Evolutionary conservation across 2,329 filamentous ascomycete species (phyloP).

Genomic region (Helicocarpus griseus): DNA sequence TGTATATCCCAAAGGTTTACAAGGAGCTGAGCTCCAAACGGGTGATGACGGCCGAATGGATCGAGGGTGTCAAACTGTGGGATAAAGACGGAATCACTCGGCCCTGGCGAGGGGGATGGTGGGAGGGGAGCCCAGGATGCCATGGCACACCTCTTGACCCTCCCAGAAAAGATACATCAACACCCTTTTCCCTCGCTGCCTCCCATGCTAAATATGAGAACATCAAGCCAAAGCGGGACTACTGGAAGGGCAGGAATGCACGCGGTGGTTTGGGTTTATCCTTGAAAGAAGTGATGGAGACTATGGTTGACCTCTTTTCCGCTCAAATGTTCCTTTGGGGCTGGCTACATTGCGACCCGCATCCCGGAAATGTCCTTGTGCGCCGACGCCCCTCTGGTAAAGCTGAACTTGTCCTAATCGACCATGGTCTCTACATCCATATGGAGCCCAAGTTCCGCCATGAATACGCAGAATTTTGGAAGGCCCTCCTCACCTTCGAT

Average conservation of each 20-base stretch:
- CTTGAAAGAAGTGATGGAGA: conserved; percentile 83
- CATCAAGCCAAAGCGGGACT: conserved; percentile 69
- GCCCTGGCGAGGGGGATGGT: conserved; percentile 68
- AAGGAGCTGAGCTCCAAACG: conserved; percentile 70
- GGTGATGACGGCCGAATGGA: conserved; percentile 94
- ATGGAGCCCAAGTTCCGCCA: conserved; percentile 76
- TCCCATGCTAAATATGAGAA: conserved; percentile 35
- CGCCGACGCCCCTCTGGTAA: conserved; percentile 72
- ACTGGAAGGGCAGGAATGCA: conserved; percentile 63
- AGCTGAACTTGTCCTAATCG: conserved; percentile 86
- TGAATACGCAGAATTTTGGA: conserved; percentile 88
- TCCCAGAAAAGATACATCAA: conserved; percentile 30
- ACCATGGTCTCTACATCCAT: conserved; percentile 92
- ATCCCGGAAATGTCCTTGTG: conserved; percentile 95
- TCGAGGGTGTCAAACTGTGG: conserved; percentile 87
- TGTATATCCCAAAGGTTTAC: conserved; percentile 83
- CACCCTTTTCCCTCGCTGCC: conserved; percentile 20
- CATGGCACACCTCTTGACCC: conserved; percentile 53
- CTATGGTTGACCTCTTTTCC: conserved; percentile 93
- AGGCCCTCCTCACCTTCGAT: conserved; percentile 85
- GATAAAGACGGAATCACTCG: conserved; percentile 73
- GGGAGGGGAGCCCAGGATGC: conserved; percentile 68
- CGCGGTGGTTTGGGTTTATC: conserved; percentile 76
- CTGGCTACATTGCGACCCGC: conserved; percentile 89
- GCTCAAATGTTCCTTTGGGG: conserved; percentile 98